A percentile compares a stretch with the other conserved stretches of the same genome.
These are phyloP conservation scores for Lodderomyces oxycetoniae DNA, from an alignment of 1,139 yeast species.

Conservation along the genomic window DNA sequence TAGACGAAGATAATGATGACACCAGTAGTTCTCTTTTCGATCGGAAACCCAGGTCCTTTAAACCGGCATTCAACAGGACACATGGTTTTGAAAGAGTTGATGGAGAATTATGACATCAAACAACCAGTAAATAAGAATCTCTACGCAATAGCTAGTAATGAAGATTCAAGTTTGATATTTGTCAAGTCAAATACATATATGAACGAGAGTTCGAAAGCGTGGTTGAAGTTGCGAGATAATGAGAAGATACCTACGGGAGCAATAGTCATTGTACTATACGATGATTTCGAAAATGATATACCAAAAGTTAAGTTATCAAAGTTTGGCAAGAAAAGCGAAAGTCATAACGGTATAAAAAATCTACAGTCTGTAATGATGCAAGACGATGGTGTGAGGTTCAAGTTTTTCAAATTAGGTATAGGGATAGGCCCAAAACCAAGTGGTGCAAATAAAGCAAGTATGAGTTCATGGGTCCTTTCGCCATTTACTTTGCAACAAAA, in stretches of 20 bases:
- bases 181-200: constrained; percentile 38
- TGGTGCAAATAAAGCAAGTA: constrained; percentile 29
- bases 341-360: constrained; percentile 40
- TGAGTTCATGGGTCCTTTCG: constrained; percentile 41
- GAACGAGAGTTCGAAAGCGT: constrained; percentile 37
- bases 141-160: constrained; percentile 23
- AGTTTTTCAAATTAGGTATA: constrained; percentile 28
- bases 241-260: constrained; percentile 12
- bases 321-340: constrained; percentile 30
- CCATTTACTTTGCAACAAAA: constrained; percentile 21
- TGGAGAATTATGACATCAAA: constrained; percentile 21
- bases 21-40: constrained; percentile 29
- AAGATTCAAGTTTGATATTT: constrained; percentile 21
- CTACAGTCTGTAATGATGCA: constrained; percentile 14
- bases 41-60: constrained; percentile 42
- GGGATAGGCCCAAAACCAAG: constrained; percentile 46
- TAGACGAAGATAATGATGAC: not conserved
- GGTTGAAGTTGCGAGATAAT: constrained; percentile 21
- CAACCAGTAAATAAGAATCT: constrained; percentile 19
- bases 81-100: constrained; percentile 26
- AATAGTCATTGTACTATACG: constrained; percentile 29
- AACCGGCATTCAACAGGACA: constrained; percentile 42
- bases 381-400: not conserved
- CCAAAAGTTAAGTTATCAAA: constrained; percentile 27
- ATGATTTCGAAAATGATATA: constrained; percentile 35